Conservation (phyloP, 805 yeast species). For the Candida ponderosae region DNA sequence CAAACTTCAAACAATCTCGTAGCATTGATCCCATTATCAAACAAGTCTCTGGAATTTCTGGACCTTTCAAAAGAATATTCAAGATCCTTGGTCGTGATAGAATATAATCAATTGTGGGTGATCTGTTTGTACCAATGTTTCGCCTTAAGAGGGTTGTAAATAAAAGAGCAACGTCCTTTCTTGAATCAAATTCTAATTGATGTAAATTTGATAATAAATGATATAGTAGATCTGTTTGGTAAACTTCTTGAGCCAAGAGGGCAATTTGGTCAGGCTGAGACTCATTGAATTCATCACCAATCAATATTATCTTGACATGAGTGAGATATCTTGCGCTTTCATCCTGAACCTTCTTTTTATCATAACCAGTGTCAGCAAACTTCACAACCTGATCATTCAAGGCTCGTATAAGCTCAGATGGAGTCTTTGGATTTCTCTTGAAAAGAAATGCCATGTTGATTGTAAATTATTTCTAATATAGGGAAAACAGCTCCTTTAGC, state of each 20-base stretch:
- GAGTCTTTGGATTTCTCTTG: constrained; percentile 85
- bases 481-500: constrained; percentile 2
- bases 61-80: constrained; percentile 54
- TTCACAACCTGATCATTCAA: constrained; percentile 67
- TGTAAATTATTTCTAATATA: too few species aligned
- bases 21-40: constrained; percentile 70
- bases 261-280: constrained; percentile 48
- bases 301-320: constrained; percentile 57
- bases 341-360: constrained; percentile 49
- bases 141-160: constrained; percentile 75
- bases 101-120: constrained; percentile 85
- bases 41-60: constrained; percentile 68
- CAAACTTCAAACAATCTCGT: constrained; percentile 79
- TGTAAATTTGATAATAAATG: constrained; percentile 50
- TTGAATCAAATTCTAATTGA: constrained; percentile 80
- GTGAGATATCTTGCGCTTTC: constrained; percentile 60
- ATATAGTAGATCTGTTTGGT: constrained; percentile 60
- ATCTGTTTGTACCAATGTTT: constrained; percentile 55
- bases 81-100: constrained; percentile 60
- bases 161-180: constrained; percentile 71
- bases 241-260: constrained; percentile 72
- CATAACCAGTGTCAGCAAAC: constrained; percentile 35
- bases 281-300: constrained; percentile 61
- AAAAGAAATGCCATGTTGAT: constrained; percentile 76
- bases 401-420: constrained; percentile 72